Conservation (phyloP, 1,139 yeast species). For the Magnusiomyces tetraspermus region DNA sequence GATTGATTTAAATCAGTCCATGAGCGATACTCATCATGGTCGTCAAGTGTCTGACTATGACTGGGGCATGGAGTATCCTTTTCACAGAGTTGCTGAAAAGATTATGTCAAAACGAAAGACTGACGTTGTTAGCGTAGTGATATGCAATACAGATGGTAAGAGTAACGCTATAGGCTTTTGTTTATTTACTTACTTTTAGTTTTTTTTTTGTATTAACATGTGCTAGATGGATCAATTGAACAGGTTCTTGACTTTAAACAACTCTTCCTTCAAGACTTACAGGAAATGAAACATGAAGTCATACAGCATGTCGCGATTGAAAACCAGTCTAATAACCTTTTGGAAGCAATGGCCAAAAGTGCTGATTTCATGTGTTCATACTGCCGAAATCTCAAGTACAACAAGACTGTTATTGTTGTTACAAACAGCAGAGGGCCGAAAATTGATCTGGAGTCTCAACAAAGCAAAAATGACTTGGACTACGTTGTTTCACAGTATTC, state of each 20-base stretch:
- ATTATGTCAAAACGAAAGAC: conserved; percentile 44
- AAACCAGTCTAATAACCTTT: conserved; percentile 18
- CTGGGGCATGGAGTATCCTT: conserved; percentile 36
- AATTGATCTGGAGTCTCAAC: background rate
- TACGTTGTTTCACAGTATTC: background rate
- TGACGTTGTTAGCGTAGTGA: conserved; percentile 44
- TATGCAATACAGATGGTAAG: conserved; percentile 32
- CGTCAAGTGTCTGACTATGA: conserved; percentile 32
- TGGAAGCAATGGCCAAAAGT: conserved; percentile 29
- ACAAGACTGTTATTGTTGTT: conserved; percentile 38
- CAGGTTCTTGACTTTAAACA: background rate
- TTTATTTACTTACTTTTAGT: background rate
- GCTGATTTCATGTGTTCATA: conserved; percentile 27
- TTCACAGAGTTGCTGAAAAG: conserved; percentile 38
- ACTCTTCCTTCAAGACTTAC: conserved; percentile 3
- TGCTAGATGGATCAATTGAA: background rate
- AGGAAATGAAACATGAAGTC: conserved; percentile 6
- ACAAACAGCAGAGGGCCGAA: conserved; percentile 32
- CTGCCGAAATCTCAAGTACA: conserved; percentile 31
- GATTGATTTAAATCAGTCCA: conserved; percentile 42
- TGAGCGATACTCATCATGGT: conserved; percentile 31
- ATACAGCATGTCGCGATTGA: conserved; percentile 4
- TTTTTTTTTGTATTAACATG: background rate
- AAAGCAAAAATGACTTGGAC: background rate
- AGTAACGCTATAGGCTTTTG: conserved; percentile 3